Evolutionary conservation across 1,284 basidiomycete genomes (phyloP).

Genomic region (Boletus mariae): DNA sequence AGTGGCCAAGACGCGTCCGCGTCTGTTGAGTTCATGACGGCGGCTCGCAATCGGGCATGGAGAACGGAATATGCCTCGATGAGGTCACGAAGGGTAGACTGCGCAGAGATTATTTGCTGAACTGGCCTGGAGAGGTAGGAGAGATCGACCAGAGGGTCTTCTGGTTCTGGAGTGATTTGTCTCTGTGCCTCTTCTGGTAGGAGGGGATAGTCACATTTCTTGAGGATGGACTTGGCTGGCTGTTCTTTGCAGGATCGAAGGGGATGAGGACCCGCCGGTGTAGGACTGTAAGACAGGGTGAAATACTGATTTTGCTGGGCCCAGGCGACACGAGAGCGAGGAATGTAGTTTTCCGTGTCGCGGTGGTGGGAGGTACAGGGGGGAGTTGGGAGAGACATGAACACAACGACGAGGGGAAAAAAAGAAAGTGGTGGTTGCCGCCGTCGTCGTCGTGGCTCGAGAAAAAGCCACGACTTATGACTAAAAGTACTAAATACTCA

Average conservation of each 20-base stretch:
- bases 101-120: slow-evolving; percentile 48
- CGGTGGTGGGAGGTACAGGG: slow-evolving; percentile 58
- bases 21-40: slow-evolving; percentile 46
- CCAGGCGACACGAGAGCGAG: slow-evolving; percentile 53
- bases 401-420: slow-evolving; percentile 11
- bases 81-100: slow-evolving; percentile 49
- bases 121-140: slow-evolving; percentile 62
- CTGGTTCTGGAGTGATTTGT: slow-evolving; percentile 68
- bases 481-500: slow-evolving; percentile 32
- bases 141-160: slow-evolving; percentile 58
- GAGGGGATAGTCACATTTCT: slow-evolving; percentile 41
- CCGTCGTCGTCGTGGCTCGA: slow-evolving; percentile 23
- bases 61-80: slow-evolving; percentile 71
- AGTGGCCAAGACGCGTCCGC: slow-evolving; percentile 62
- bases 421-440: not conserved
- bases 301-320: slow-evolving; percentile 55
- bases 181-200: slow-evolving; percentile 45
- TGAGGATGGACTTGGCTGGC: slow-evolving; percentile 63
- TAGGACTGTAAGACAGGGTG: slow-evolving; percentile 38
- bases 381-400: slow-evolving; percentile 57
- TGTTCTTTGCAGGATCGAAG: slow-evolving; percentile 37
- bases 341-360: slow-evolving; percentile 47
- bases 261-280: slow-evolving; percentile 28
- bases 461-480: slow-evolving; percentile 2
- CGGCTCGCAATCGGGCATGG: slow-evolving; percentile 55